These are phyloP conservation scores for Acer negundo DNA, from an alignment of 345 rosid genomes.

Conservation along the genomic window DNA sequence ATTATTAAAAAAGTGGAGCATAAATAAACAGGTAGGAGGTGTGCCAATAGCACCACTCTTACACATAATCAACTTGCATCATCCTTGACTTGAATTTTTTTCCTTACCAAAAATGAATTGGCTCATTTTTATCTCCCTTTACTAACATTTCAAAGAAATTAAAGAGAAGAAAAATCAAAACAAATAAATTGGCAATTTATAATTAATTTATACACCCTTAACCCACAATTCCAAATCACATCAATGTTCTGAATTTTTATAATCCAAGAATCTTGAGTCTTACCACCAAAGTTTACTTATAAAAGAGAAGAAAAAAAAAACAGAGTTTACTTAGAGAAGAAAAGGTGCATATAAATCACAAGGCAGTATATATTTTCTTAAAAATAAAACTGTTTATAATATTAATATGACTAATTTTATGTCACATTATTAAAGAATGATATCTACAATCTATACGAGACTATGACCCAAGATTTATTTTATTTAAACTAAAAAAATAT, in stretches of 20 bases:
- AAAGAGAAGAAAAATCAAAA: not conserved
- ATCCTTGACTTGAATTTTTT: not conserved
- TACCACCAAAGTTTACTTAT: not conserved
- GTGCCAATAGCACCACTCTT: too few relatives aligned
- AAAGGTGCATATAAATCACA: not conserved
- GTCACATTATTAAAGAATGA: not conserved
- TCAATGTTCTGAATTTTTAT: not conserved
- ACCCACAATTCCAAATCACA: not conserved
- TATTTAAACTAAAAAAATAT: not conserved
- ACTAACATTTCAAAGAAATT: too few relatives aligned
- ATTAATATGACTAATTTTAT: not conserved
- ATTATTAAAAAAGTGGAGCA: too few relatives aligned
- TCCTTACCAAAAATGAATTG: not conserved
- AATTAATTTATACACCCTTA: not conserved
- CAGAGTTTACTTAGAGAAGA: not conserved
- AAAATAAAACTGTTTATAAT: not conserved
- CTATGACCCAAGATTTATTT: not conserved
- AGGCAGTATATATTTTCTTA: too few relatives aligned
- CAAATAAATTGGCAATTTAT: too few relatives aligned
- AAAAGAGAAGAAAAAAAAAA: too few relatives aligned
- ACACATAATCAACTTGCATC: not conserved
- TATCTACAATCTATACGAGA: not conserved
- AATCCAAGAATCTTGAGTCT: not conserved
- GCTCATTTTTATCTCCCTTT: not conserved
- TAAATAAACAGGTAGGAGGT: too few relatives aligned